These are phyloP conservation scores for Madurella fahalii DNA, from an alignment of 2,329 filamentous ascomycete genomes.

Conservation along the genomic window DNA sequence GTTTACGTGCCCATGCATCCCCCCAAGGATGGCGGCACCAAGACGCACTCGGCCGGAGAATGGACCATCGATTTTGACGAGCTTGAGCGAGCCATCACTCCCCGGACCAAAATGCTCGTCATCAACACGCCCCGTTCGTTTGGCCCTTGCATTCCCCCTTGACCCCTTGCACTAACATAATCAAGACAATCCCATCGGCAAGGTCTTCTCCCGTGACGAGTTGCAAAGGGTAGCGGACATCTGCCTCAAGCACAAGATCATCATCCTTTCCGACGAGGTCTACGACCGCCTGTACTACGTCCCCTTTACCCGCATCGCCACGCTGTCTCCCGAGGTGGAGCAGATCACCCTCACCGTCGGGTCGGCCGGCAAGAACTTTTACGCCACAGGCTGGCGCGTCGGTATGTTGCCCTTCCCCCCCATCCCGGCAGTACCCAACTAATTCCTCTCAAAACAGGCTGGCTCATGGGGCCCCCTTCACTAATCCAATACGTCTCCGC, in stretches of 20 bases:
- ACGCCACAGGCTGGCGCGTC: slow-evolving; percentile 94
- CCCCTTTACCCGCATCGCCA: slow-evolving; percentile 89
- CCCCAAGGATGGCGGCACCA: slow-evolving; percentile 70
- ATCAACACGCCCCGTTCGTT: slow-evolving; percentile 64
- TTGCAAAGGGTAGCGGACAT: slow-evolving; percentile 80
- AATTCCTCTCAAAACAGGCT: slow-evolving; percentile 48
- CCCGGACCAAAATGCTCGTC: slow-evolving; percentile 94
- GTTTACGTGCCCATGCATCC: slow-evolving; percentile 95
- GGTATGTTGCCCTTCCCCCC: slow-evolving; percentile 34
- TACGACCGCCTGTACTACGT: slow-evolving; percentile 95
- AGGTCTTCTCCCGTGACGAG: slow-evolving; percentile 84
- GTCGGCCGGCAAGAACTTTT: slow-evolving; percentile 97
- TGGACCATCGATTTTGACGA: slow-evolving; percentile 85
- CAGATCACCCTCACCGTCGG: slow-evolving; percentile 88
- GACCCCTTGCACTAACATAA: slow-evolving; percentile 5
- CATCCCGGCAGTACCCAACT: too few species aligned
- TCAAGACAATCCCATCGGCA: slow-evolving; percentile 88
- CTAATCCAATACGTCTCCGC: slow-evolving; percentile 88
- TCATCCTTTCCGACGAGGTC: slow-evolving; percentile 88
- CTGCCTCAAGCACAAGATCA: slow-evolving; percentile 87
- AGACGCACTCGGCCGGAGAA: slow-evolving; percentile 79
- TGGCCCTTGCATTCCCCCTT: not conserved
- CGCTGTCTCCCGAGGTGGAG: slow-evolving; percentile 84
- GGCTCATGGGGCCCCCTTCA: slow-evolving; percentile 84
- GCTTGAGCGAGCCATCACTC: slow-evolving; percentile 68